Percentiles rank a stretch among this genome's conserved stretches.
phyloP scores from a whole-genome alignment of 805 yeast species.

The Candida sakaeoensis region DNA sequence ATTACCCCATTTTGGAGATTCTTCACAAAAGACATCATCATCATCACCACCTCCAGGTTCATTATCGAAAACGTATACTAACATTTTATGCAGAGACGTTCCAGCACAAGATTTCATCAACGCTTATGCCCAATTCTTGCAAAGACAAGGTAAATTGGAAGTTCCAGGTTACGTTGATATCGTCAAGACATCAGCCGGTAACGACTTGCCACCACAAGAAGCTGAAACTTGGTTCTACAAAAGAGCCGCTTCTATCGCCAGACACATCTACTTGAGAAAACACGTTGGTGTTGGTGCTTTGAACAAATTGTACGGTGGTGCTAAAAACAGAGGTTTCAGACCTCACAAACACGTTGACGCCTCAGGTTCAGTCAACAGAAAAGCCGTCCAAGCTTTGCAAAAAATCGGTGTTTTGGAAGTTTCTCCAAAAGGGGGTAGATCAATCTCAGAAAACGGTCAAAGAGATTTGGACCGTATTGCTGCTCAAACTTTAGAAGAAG shows the following conservation, averaged over 20 bases:
- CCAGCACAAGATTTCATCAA: conserved; percentile 99
- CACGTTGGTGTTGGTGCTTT: conserved; percentile 98
- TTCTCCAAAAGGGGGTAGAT: conserved; percentile 98
- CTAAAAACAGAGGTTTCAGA: conserved; percentile 97
- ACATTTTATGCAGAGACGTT: conserved; percentile 80
- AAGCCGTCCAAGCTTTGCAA: conserved; percentile 95
- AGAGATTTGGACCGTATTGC: conserved; percentile 99
- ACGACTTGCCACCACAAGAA: conserved; percentile 99
- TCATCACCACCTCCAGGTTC: too few relatives aligned
- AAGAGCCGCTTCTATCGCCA: conserved; percentile 99
- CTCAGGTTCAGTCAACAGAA: conserved; percentile 99
- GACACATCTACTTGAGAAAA: conserved; percentile 99
- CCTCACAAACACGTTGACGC: conserved; percentile 99
- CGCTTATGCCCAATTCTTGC: conserved; percentile 99
- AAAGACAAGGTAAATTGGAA: conserved; percentile 99
- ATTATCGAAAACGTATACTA: too few relatives aligned
- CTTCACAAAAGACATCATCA: too few relatives aligned
- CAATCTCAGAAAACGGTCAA: conserved; percentile 98
- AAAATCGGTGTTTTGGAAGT: conserved; percentile 96
- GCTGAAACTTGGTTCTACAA: conserved; percentile 99
- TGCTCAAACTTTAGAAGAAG: conserved; percentile 97
- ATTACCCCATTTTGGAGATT: conserved; percentile 3
- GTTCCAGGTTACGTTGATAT: conserved; percentile 99
- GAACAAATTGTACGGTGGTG: conserved; percentile 99
- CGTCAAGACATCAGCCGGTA: conserved; percentile 98